Evolutionary conservation across 1,284 basidiomycete species (phyloP).

Genomic region (Ganoderma resinaceum): DNA sequence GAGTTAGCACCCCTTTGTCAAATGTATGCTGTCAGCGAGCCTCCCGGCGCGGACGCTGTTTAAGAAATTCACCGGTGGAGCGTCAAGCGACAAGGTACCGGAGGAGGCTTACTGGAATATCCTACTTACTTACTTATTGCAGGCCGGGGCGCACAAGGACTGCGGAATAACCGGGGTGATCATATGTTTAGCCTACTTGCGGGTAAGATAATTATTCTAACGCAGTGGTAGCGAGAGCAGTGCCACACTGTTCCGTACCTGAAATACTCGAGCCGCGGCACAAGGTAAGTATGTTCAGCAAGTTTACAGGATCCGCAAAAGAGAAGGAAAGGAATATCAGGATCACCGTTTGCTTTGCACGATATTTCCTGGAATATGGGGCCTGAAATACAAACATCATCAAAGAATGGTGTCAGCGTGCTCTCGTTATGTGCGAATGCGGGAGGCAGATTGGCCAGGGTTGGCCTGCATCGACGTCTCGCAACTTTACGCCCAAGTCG

Average conservation of each 20-base stretch:
- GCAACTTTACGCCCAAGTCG: background rate
- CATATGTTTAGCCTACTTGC: background rate
- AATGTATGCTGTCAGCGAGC: conserved; percentile 25
- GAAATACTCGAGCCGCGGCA: background rate
- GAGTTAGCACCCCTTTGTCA: conserved; percentile 18
- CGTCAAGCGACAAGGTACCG: background rate
- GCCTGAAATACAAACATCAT: background rate
- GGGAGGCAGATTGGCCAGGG: background rate
- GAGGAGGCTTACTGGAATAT: background rate
- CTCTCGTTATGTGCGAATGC: background rate
- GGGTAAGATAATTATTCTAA: background rate
- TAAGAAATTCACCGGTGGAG: background rate
- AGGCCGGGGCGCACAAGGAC: background rate
- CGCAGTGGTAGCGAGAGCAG: background rate
- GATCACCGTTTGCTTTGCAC: background rate
- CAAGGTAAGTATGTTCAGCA: background rate
- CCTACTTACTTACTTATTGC: background rate
- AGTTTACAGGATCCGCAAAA: conserved; percentile 10
- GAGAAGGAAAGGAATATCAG: conserved; percentile 6
- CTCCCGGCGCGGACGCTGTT: background rate
- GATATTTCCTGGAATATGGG: background rate
- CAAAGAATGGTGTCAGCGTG: background rate
- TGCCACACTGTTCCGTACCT: background rate
- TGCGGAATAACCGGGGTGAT: background rate
- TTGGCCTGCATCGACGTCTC: background rate